Evolutionary conservation across 164 flowering plant genomes (phyloP).

Genomic region (Tinospora cordifolia): DNA sequence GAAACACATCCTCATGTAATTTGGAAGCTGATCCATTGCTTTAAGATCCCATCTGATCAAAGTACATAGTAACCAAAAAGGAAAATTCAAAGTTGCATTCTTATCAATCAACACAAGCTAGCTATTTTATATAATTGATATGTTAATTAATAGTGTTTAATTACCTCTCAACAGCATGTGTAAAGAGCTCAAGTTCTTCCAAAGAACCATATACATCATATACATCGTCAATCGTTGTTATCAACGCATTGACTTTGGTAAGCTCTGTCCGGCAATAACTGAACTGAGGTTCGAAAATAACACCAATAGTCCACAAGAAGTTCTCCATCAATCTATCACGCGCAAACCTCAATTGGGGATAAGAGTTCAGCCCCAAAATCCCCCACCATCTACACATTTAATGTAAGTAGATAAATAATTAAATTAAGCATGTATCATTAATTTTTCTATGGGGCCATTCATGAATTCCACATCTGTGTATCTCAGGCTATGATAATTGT

Average conservation of each 20-base stretch:
- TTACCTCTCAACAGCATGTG: constrained; percentile 5
- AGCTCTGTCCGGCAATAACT: background rate
- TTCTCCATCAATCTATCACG: constrained; percentile 10
- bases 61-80: too few relatives aligned
- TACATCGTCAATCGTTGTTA: constrained; percentile 6
- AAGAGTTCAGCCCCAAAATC: constrained; percentile 1
- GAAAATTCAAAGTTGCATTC: too few relatives aligned
- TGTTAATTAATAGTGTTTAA: too few relatives aligned
- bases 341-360: background rate
- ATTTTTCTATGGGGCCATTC: too few relatives aligned
- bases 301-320: constrained; percentile 3
- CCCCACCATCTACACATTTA: constrained; percentile 14
- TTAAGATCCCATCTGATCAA: constrained; percentile 7
- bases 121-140: too few relatives aligned
- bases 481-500: too few relatives aligned
- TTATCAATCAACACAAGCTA: too few relatives aligned
- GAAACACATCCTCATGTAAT: background rate
- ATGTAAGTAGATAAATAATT: too few relatives aligned
- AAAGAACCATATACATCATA: constrained; percentile 14
- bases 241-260: constrained; percentile 2
- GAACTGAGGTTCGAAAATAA: background rate
- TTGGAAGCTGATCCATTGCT: constrained; percentile 3
- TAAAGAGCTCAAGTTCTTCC: constrained; percentile 16
- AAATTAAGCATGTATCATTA: too few relatives aligned
- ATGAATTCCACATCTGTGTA: too few relatives aligned